A percentile compares a stretch with the other conserved stretches of the same genome.
Conservation (phyloP, 306 rosid species). For the Sicyos baderoa region DNA sequence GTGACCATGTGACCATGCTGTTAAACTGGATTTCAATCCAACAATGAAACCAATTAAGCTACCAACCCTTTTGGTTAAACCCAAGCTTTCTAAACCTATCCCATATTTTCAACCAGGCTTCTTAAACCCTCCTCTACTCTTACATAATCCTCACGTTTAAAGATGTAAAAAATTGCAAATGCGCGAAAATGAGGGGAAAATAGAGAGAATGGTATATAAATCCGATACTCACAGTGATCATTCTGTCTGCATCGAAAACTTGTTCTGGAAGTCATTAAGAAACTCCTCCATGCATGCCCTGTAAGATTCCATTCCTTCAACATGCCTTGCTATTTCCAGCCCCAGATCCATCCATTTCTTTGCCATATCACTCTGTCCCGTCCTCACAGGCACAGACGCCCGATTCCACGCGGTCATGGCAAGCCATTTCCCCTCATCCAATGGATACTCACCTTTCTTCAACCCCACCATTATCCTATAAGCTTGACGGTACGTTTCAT, state of each 20-base stretch:
- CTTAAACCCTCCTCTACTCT: too few relatives aligned
- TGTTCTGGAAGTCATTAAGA: constrained; percentile 37
- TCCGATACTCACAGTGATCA: constrained; percentile 14
- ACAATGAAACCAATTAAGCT: too few relatives aligned
- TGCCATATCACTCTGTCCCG: constrained; percentile 67
- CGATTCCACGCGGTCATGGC: constrained; percentile 94
- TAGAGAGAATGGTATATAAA: background rate
- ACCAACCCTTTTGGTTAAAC: too few relatives aligned
- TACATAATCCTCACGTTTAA: too few relatives aligned
- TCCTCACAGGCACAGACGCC: constrained; percentile 68
- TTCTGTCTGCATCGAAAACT: constrained; percentile 26
- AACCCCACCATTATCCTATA: constrained; percentile 78
- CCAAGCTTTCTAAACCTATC: too few relatives aligned
- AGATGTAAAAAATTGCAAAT: too few relatives aligned
- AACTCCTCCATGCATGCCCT: constrained; percentile 77
- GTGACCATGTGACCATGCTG: too few relatives aligned
- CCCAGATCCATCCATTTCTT: constrained; percentile 82
- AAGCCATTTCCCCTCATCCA: constrained; percentile 89
- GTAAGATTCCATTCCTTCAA: constrained; percentile 77
- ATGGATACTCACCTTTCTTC: constrained; percentile 74
- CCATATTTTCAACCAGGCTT: too few relatives aligned
- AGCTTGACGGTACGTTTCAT: constrained; percentile 65
- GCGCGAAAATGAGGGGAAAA: background rate
- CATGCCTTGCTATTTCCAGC: constrained; percentile 63
- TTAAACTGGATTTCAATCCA: too few relatives aligned